Base-by-base conservation (phyloP, 768 basidiomycete species). In the Auricularia auricula-judae region DNA sequence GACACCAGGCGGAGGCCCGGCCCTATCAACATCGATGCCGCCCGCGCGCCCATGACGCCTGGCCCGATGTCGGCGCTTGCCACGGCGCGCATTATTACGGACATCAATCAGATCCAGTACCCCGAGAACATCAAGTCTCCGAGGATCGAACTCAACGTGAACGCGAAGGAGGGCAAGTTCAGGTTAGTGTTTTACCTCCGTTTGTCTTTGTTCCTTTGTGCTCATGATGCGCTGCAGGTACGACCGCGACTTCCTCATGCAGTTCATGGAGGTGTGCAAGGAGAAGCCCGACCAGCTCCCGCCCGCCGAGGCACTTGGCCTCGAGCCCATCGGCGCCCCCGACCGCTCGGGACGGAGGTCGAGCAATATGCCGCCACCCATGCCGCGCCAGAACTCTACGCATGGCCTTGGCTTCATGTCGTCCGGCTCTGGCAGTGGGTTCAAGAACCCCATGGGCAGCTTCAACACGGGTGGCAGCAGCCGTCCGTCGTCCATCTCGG, bases 201-300 rank as follows among this genome's bases (percentile, higher is more conserved):
- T 63, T 43, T 54, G 11, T 61, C 18, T 16, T 21, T 67, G 54
- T 39, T 56, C 2, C 3, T 10, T 35, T 67, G 39, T 39, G 42
- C 29, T 62, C 8, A 61, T 2, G 34, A 4, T 60, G 23, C 64
- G 33, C 61, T 42, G 29, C 66, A 93, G 96, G 71, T 99, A 99
- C 73, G 93, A 98, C 74, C 93, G 95, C 42, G 93, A 95, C 21
- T 99, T 99, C 85, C 82, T 99, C 33, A 76, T 99, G 65, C 96
- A 99, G 73, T 99, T 99, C 79, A 94, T 97, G 91, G 76, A 78
- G 29, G 77, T 96, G 66, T 99, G 97, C 81, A 91, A 86, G 74
- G 96, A 98, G 78, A 95, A 94, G 75, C 96, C 97, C 3, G 93
- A 91, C 63, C 81, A 83, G 64, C 86, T 98, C 34, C 93, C 93